Base-by-base conservation (phyloP, 139 green algal species). In the Ostreobium quekettii region DNA sequence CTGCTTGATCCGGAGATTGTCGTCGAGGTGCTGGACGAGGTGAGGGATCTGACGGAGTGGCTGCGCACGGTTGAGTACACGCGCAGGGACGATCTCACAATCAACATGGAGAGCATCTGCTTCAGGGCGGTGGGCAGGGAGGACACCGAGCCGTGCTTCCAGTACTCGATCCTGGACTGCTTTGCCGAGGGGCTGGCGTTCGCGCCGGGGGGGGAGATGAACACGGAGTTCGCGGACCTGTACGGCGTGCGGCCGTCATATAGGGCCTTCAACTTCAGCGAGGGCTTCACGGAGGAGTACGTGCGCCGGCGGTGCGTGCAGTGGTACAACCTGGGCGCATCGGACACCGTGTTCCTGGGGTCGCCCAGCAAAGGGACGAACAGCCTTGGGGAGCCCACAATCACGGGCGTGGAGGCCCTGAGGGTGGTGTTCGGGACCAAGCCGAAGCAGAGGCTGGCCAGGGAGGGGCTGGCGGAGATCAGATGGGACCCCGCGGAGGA, bases 31-130 rank as follows among this genome's bases (percentile, higher is more conserved):
- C 61, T 68, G 36, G 61, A n/a, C 7, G 61, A 68, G 36, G 36
- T 68, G 30, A 19, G 53, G 19, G 36, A 33, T 5, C 61, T 68
- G 4, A n/a, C 49, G 36, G 61, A 48, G 7, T 30, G 8, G 4
- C 35, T 68, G 22, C 61, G 35, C 24, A 53, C 61, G 4, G 49
- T 56, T 29, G 5, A 19, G 36, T 68, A 48, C n/a, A 38, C 33
- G 24, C 42, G 53, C 61, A 5, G 24, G 29, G 31, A 56, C 4
- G 36, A 38, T 4, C 8, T 24, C 6, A 53, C 49, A 7, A 28
- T 68, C 5, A 48, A n/a, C 3, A 22, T 68, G 6, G 61, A 68
- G 61, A n/a, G 53, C 5, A 57, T 68, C 36, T 68, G 61, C n/a
- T 68, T 68, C 61, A 53, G 35, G 36, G 35, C 36, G 36, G 61